A percentile compares a stretch with the other conserved stretches of the same genome.
phyloP scores from a whole-genome alignment of 2,329 filamentous ascomycete species.

The Elsinoe australis region DNA sequence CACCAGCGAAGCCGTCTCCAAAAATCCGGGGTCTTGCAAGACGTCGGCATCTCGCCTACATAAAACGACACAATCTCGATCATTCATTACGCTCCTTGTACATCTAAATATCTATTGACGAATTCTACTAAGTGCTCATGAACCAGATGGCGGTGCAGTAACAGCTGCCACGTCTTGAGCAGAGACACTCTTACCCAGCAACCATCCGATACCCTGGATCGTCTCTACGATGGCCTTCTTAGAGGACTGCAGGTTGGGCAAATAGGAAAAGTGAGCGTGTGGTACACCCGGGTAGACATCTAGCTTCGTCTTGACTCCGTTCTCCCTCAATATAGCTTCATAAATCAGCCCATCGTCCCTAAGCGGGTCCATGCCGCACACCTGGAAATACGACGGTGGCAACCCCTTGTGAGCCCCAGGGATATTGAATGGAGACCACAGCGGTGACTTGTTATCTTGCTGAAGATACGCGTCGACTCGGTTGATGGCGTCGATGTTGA shows the following conservation, averaged over 20 bases:
- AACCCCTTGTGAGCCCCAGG: conserved; percentile 30
- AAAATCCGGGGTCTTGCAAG: no score
- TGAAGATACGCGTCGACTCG: conserved; percentile 22
- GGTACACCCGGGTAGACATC: conserved; percentile 39
- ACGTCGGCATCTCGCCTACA: no score
- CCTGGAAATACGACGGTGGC: conserved; percentile 44
- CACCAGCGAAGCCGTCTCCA: no score
- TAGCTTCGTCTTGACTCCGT: conserved; percentile 39
- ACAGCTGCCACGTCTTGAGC: conserved; percentile 18
- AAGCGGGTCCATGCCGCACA: conserved; percentile 44
- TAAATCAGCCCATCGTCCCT: conserved; percentile 50
- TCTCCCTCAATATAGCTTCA: conserved; percentile 41
- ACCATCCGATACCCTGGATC: conserved; percentile 31
- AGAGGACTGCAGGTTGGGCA: conserved; percentile 27
- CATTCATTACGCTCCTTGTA: no score
- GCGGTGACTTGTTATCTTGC: conserved; percentile 19
- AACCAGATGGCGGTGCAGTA: not conserved
- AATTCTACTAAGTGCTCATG: not conserved
- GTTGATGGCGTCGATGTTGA: conserved; percentile 27
- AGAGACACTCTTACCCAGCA: conserved; percentile 25
- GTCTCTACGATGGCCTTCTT: conserved; percentile 27
- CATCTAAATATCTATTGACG: not conserved
- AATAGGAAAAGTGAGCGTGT: conserved; percentile 35
- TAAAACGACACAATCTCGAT: no score
- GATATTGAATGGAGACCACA: conserved; percentile 31